Conservation (phyloP, 1,284 basidiomycete species). For the Acaromyces ingoldii region DNA sequence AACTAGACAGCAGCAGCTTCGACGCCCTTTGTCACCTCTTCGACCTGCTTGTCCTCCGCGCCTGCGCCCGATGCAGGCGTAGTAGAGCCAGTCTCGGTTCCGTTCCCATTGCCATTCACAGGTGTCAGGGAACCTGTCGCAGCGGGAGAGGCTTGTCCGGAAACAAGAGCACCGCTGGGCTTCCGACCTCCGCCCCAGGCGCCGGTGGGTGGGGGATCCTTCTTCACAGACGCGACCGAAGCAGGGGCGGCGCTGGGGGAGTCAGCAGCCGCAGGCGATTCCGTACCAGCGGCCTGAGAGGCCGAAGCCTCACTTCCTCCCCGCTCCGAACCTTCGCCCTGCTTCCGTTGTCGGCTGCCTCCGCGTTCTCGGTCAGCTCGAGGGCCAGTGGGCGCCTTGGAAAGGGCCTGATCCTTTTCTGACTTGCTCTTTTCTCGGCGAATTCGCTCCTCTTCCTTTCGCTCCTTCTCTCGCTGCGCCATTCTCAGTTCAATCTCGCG, state of each 20-base stretch:
- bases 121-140: background rate
- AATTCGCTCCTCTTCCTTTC: conserved; percentile 29
- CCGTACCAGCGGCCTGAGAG: conserved; percentile 6
- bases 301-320: background rate
- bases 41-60: too few relatives aligned
- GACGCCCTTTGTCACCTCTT: too few relatives aligned
- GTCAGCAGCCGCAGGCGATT: background rate
- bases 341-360: background rate
- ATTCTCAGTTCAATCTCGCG: conserved; percentile 62
- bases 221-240: conserved; percentile 14
- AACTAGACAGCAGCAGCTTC: too few relatives aligned
- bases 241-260: conserved; percentile 9
- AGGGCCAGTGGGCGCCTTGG: conserved; percentile 8
- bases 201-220: conserved; percentile 24
- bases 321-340: background rate
- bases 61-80: too few relatives aligned
- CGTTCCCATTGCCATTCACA: background rate
- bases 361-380: conserved; percentile 1
- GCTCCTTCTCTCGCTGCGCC: conserved; percentile 26
- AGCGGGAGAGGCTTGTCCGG: conserved; percentile 3
- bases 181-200: conserved; percentile 42
- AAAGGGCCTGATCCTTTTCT: conserved; percentile 23
- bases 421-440: conserved; percentile 38
- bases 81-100: too few relatives aligned
- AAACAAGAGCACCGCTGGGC: conserved; percentile 32